Evolutionary conservation across 2,329 filamentous ascomycete genomes (phyloP), one percentile per base, ranked within the genome.

Genomic region (Xylaria multiplex): DNA sequence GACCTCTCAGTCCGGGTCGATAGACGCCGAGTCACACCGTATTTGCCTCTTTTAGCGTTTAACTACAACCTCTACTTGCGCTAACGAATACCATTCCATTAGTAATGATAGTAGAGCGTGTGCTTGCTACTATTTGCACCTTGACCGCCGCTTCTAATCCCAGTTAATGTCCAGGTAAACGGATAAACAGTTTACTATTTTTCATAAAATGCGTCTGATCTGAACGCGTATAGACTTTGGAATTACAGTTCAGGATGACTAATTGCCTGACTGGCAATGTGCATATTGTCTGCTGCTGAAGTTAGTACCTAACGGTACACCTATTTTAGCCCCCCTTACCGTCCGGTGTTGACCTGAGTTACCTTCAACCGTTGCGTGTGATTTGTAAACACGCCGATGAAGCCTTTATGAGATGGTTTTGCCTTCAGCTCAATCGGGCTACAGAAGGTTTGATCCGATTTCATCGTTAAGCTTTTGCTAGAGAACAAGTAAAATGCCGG

Each of bases 1-100:
- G 92, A 73, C 91, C 92, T 52, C 81, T 94, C 59, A 91, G 90
- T 78, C 88, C 88, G n/a, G 71, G 70, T 11, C 72, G 73, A 32
- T 73, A 70, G 52, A 54, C 11, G 6, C 72, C 56, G 71, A 74
- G 49, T 19, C 30, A 19, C 13, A 2, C 30, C 49, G 4, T n/a
- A 43, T 22, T 22, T 60, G n/a, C 30, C 46, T 42, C 8, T 27
- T 64, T 55, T 45, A 37, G 14, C 9, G 22, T 13, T 16, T 13
- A 40, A 35, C n/a, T 45, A 40, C 32, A 27, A 30, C 16, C 9
- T 19, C 9, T 37, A 35, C 14, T 56, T 8, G 11, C 42, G 32
- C 30, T 19, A 16, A 19, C 9, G n/a, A 13, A 30, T 14, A 11
- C 16, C 3, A 32, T 22, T 14, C 35, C 11, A 37, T 32, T 49